phyloP scores from a whole-genome alignment of 2,329 filamentous ascomycete species.

The Aschersonia sp. region DNA sequence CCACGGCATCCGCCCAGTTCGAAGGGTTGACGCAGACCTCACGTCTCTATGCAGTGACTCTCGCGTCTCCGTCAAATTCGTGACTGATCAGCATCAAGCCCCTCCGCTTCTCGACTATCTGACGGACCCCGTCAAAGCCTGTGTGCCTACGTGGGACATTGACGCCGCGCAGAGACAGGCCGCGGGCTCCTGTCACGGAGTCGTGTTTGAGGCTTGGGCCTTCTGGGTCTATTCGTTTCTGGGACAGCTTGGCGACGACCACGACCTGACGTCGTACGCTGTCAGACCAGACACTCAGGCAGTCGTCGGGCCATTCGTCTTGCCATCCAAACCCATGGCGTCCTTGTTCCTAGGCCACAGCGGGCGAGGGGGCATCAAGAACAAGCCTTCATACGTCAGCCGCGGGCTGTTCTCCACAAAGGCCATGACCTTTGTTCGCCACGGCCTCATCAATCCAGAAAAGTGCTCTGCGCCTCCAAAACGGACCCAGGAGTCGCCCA shows the following conservation, averaged over 20 bases:
- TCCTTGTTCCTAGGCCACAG: constrained; percentile 23
- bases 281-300: constrained; percentile 12
- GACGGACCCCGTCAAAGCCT: constrained; percentile 16
- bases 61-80: constrained; percentile 17
- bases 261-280: constrained; percentile 14
- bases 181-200: constrained; percentile 16
- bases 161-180: constrained; percentile 13
- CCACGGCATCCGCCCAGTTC: constrained; percentile 10
- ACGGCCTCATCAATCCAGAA: constrained; percentile 3
- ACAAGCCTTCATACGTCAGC: constrained; percentile 20
- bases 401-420: constrained; percentile 18
- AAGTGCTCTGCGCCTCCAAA: constrained; percentile 1
- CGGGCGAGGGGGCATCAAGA: constrained; percentile 17
- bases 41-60: constrained; percentile 18
- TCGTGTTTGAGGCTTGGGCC: constrained; percentile 23
- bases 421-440: constrained; percentile 18
- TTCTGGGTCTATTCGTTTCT: constrained; percentile 27
- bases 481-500: constrained; percentile 5
- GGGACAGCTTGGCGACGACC: constrained; percentile 20
- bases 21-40: constrained; percentile 20
- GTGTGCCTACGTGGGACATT: constrained; percentile 14
- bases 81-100: constrained; percentile 12
- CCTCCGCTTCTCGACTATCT: constrained; percentile 19
- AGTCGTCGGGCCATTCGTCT: constrained; percentile 19
- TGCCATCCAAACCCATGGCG: constrained; percentile 23